Evolutionary conservation across 371 early-diverging fungal genomes (phyloP), one percentile per base, ranked within the genome.

Genomic region (Chytridiales sp.): DNA sequence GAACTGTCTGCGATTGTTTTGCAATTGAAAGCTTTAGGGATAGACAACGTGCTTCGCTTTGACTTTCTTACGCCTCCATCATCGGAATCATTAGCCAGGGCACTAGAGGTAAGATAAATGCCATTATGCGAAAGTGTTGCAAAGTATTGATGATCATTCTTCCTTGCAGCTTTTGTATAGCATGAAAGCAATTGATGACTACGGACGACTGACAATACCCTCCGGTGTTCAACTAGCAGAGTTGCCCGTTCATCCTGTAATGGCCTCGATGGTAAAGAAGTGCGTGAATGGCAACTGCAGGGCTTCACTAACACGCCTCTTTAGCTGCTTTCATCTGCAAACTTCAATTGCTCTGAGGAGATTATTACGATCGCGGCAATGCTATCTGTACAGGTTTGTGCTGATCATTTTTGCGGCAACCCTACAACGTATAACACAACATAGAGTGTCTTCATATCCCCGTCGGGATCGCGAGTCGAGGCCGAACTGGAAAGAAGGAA

Each of bases 281-380:
- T 2, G 3, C 29, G 11, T 36, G 39, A 49, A 15, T 52, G n/a
- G 29, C 48, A 15, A 35, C 32, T 36, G 24, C 17, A 13, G 30
- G 19, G 26, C 43, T 48, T 35, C 19, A 39, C 22, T 53, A 1
- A n/a, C 39, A 9, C 47, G 80, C 80, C 63, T 90, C 6, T n/a
- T n/a, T n/a, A n/a, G n/a, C n/a, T n/a, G n/a, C 56, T 90, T 9
- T 82, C 87, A 17, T 85, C 88, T 1, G 75, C 74, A 17, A 76
- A 72, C 2, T 87, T 85, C 64, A 74, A 77, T 36, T 93, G 93
- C 62, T 77, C 79, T 15, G 84, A 89, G 53, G 93, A 93, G 52
- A 85, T 89, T 35, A 70, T 90, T 4, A 86, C 91, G 0, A 88
- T 93, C 55, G 88, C 87, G 1, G 91, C 93, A 4, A 87, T 91